phyloP scores from a whole-genome alignment of 2,329 filamentous ascomycete species.

The Clarireedia monteithiana region DNA sequence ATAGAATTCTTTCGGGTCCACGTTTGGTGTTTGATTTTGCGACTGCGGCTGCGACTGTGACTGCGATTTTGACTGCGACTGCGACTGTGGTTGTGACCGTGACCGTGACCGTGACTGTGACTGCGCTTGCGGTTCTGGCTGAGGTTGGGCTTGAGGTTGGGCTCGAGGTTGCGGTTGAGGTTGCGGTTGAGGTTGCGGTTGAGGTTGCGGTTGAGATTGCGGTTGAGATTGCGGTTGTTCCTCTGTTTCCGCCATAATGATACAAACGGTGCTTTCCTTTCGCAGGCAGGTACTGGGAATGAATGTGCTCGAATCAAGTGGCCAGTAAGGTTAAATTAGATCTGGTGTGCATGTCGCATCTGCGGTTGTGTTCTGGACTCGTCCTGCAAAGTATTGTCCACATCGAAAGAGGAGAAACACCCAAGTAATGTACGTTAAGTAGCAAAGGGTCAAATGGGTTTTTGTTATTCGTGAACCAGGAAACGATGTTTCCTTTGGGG shows the following conservation, averaged over 20 bases:
- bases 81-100: too few relatives aligned
- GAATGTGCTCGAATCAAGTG: too few relatives aligned
- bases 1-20: slow-evolving; percentile 37
- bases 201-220: not conserved
- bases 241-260: not conserved
- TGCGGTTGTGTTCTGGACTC: too few relatives aligned
- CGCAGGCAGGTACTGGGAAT: too few relatives aligned
- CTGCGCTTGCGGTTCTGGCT: too few relatives aligned
- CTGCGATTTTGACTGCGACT: too few relatives aligned
- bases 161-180: not conserved
- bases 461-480: not conserved
- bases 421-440: not conserved
- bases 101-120: too few relatives aligned
- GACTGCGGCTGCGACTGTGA: not conserved
- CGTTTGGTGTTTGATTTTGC: slow-evolving; percentile 15
- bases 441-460: not conserved
- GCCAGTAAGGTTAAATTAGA: too few relatives aligned
- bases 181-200: too few relatives aligned
- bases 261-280: not conserved
- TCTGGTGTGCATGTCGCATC: too few relatives aligned
- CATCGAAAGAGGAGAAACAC: slow-evolving; percentile 2
- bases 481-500: not conserved
- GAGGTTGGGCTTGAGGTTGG: not conserved
- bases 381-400: not conserved
- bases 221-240: not conserved